Evolutionary conservation across 345 rosid species (phyloP).

Genomic region (Corchorus capsularis): DNA sequence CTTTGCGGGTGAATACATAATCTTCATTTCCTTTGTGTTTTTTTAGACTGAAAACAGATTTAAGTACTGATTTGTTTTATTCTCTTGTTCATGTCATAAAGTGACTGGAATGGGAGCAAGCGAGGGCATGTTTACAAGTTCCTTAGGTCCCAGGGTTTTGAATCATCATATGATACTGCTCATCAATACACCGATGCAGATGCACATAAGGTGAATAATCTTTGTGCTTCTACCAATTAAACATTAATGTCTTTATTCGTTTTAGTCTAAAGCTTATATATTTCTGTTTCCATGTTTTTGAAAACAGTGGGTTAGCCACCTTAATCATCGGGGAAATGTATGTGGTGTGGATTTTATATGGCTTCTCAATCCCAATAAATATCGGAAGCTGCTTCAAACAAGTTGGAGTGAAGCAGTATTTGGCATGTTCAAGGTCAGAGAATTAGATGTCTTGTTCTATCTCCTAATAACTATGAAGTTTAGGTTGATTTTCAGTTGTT

Average conservation of each 20-base stretch:
- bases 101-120: slow-evolving; percentile 99
- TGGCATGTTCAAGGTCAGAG: slow-evolving; percentile 89
- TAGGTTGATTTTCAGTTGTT: too few species aligned
- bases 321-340: slow-evolving; percentile 88
- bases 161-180: slow-evolving; percentile 92
- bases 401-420: slow-evolving; percentile 97
- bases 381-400: slow-evolving; percentile 66
- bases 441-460: not conserved
- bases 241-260: not conserved
- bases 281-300: slow-evolving; percentile 14
- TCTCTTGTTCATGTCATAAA: slow-evolving; percentile 25
- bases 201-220: slow-evolving; percentile 81
- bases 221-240: not conserved
- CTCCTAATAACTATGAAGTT: too few species aligned
- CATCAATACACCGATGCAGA: slow-evolving; percentile 96
- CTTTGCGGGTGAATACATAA: slow-evolving; percentile 72
- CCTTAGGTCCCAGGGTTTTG: slow-evolving; percentile 91
- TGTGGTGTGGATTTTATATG: slow-evolving; percentile 98
- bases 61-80: slow-evolving; percentile 16
- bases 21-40: not conserved
- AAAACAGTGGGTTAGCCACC: slow-evolving; percentile 94
- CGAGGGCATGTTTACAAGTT: slow-evolving; percentile 94
- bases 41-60: not conserved
- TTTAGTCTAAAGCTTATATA: not conserved
- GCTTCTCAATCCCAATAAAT: slow-evolving; percentile 90